These are phyloP conservation scores for Camellia japonica DNA, from an alignment of 148 eudicot species.

Conservation along the genomic window DNA sequence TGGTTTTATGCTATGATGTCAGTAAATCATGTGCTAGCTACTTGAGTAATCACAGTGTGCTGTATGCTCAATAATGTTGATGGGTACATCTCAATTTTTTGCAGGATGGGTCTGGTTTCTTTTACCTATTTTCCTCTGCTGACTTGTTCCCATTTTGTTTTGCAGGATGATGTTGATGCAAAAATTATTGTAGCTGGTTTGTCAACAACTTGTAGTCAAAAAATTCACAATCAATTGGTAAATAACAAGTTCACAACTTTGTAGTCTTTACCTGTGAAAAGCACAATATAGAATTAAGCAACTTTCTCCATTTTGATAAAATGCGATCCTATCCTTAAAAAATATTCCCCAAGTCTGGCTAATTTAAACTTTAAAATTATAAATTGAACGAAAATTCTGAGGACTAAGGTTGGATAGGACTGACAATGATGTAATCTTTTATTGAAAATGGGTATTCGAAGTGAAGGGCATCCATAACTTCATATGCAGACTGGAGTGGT, in stretches of 20 bases:
- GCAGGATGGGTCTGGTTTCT: conserved; percentile 9
- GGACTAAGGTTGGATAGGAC: background rate
- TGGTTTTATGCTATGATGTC: background rate
- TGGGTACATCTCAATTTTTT: background rate
- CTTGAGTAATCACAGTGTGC: background rate
- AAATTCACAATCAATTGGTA: conserved; percentile 94
- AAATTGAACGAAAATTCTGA: background rate
- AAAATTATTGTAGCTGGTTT: conserved; percentile 81
- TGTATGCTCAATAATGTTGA: background rate
- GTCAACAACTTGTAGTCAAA: conserved; percentile 98
- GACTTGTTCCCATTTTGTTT: conserved; percentile 19
- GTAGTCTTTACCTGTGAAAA: background rate
- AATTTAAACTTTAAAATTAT: background rate
- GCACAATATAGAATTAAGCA: background rate
- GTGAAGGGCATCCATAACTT: background rate
- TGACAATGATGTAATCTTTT: background rate
- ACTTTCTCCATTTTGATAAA: background rate
- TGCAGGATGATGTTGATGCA: conserved; percentile 86
- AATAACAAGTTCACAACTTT: conserved; percentile 15
- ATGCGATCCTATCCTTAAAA: background rate
- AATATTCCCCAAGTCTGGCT: background rate
- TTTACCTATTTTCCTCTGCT: background rate
- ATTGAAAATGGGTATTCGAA: background rate
- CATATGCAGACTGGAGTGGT: background rate
- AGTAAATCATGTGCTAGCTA: background rate